Base-by-base conservation (phyloP, 2,329 filamentous ascomycete genomes). In the Cadophora gregata region DNA sequence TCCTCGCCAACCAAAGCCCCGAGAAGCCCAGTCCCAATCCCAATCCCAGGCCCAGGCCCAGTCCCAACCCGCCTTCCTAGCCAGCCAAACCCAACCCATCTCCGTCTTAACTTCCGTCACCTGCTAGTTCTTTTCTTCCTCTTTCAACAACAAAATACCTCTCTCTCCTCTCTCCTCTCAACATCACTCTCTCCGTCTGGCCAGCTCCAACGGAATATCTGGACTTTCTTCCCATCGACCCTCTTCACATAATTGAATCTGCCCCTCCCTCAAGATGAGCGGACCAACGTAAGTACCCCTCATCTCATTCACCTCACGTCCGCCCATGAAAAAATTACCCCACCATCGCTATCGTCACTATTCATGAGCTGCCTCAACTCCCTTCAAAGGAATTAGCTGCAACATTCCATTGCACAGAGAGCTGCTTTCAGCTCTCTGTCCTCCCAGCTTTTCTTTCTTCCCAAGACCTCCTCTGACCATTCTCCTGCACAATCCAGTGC, bases 221-320 rank as follows among this genome's bases (percentile, higher is more conserved):
- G 63, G 36, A 58, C 25, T 48, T 48, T 42, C 53, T n/a, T 38
- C 36, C 42, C 24, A 51, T 50, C 36, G 47, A 47, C 25, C 53
- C 33, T 24, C 38, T 55, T 21, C 60, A 56, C 29, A 61, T 27
- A 61, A 62, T 69, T 61, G 64, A 53, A 68, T 42, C 36, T 42
- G 36, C 36, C 36, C 36, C 6, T 47, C 59, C 62, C 27, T 65
- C 62, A 71, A 66, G 53, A 78, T 78, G 76, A 73, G 71, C 69
- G 70, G 72, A 67, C 67, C 88, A 81, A 86, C 88, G 88, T 90
- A 87, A 89, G 88, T 89, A 70, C 66, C 66, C 64, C 61, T 72
- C 68, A 71, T 74, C 75, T 75, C 53, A 21, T 62, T 42, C 4
- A 71, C 74, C 75, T 75, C 53, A 29, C 51, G 36, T 25, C 12